Evolutionary conservation across 768 basidiomycete genomes (phyloP), one percentile per base, ranked within the genome.

Genomic region (Dentipellis sp.): DNA sequence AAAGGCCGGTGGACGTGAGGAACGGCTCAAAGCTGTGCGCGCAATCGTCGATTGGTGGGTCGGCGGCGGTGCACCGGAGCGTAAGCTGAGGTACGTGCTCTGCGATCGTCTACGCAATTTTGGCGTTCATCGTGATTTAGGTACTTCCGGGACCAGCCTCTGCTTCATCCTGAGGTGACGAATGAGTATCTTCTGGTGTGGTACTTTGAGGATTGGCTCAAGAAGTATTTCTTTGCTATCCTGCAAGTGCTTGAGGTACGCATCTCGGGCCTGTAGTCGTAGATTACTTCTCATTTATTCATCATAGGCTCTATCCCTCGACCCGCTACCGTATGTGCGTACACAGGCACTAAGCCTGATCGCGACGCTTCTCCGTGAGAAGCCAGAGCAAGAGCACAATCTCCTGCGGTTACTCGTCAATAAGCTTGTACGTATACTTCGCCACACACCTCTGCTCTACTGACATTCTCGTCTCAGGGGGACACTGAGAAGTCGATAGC

Each of bases 1-100:
- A 9, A 54, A 35, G 23, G 39, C 53, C 19, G 19, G 53, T 2
- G 91, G 91, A 3, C 78, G 94, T n/a, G 94, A 94, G 52, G 94
- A 97, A 73, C 84, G 88, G 62, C 68, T 97, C 46, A 93, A 94
- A 61, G 94, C 94, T 2, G 66, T 95, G 54, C 78, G 94, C 45
- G 95, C 94, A 59, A 77, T 99, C 56, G 85, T 91, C 35, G 95
- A 98, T 79, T 97, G 95, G 94, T 97, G 94, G 92, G 80, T 88
- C 48, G 94, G 93, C 35, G 94, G 94, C 21, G 92, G 92, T n/a
- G 89, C 84, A 17, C 91, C 93, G 0, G 75, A 78, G 57, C 75
- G 91, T 58, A 98, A 98, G 67, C 78, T 97, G 22, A 91, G 79
- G 90, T 94, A 58, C 52, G 83, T 75, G 12, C 46, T 29, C 19